Evolutionary conservation across 2,329 filamentous ascomycete species (phyloP), one percentile per base, ranked within the genome.

Genomic region (Exophiala xenobiotica): DNA sequence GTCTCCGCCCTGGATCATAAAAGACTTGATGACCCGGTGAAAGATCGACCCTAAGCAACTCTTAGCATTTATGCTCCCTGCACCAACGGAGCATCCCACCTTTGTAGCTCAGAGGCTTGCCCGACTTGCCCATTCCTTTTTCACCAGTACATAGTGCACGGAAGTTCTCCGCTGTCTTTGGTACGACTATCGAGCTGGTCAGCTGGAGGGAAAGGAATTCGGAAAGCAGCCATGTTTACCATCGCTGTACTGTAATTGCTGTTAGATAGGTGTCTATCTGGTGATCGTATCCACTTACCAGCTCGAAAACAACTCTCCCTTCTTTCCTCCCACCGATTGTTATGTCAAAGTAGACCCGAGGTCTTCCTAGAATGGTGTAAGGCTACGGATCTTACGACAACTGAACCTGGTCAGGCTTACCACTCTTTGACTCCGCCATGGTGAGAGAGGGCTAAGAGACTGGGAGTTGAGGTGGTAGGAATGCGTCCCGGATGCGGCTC

Each of bases 1-100:
- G 72, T 97, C 93, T 72, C 93, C 92, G 67, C 93, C 91, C 76
- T 96, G 88, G 66, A 96, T 93, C 92, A 99, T 97, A 74, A 99
- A 99, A 65, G 88, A 82, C 79, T 96, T 96, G 77, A 99, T 99
- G 59, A 99, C 88, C 45, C 92, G 88, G 78, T 99, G 92, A 79
- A 99, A 97, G 63, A 76, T 78, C 55, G 88, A 95, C 62, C 89
- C 87, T 76, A 51, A 24, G 19, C 12, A 14, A 27, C n/a, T 53
- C 39, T 55, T 43, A 42, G 38, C 27, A 22, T 38, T 35, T 46
- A 27, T 50, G 43, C 1, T 27, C n/a, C 37, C 27, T 26, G 26
- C 35, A 16, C 19, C 16, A 24, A 16, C n/a, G 14, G 43, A 46
- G n/a, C 14, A 35, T 33, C 47, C 24, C 66, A 74, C 76, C 81